Evolutionary conservation across 2,329 filamentous ascomycete genomes (phyloP).

Genomic region (Penicillium italicum): DNA sequence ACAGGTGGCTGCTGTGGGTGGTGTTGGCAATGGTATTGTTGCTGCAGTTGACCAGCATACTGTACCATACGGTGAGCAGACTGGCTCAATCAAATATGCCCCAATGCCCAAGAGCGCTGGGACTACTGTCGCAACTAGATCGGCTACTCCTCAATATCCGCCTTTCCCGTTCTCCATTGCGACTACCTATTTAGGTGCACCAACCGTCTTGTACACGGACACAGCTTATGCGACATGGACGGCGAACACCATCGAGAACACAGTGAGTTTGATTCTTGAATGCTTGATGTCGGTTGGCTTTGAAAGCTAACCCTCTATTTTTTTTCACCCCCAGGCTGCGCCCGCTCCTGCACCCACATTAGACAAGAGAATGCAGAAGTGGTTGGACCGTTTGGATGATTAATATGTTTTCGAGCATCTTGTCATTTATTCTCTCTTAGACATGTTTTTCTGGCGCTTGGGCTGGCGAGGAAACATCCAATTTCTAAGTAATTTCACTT

Average conservation of each 20-base stretch:
- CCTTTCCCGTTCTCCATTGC: conserved; percentile 55
- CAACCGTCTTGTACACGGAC: conserved; percentile 49
- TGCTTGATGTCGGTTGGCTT: conserved; percentile 1
- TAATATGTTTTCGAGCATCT: conserved; percentile 26
- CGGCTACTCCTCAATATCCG: conserved; percentile 50
- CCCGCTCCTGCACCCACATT: conserved; percentile 49
- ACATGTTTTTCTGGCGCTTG: neutral
- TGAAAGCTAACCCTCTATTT: conserved; percentile 7
- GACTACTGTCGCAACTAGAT: conserved; percentile 56
- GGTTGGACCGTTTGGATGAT: conserved; percentile 59
- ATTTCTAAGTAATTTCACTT: neutral
- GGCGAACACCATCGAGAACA: conserved; percentile 54
- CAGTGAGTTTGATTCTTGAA: conserved; percentile 45
- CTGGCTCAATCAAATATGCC: conserved; percentile 56
- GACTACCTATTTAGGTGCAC: conserved; percentile 47
- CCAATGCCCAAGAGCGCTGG: conserved; percentile 59
- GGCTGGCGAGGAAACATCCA: neutral
- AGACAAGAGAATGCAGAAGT: conserved; percentile 52
- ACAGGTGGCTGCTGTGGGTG: conserved; percentile 22
- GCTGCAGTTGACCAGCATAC: conserved; percentile 26
- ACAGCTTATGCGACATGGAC: conserved; percentile 52
- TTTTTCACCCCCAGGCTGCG: conserved; percentile 45
- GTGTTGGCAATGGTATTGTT: neutral
- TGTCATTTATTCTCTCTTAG: neutral
- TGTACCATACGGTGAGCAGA: conserved; percentile 54